Conservation (phyloP, 1,284 basidiomycete species). For the Cryptococcus jaspeensis region DNA sequence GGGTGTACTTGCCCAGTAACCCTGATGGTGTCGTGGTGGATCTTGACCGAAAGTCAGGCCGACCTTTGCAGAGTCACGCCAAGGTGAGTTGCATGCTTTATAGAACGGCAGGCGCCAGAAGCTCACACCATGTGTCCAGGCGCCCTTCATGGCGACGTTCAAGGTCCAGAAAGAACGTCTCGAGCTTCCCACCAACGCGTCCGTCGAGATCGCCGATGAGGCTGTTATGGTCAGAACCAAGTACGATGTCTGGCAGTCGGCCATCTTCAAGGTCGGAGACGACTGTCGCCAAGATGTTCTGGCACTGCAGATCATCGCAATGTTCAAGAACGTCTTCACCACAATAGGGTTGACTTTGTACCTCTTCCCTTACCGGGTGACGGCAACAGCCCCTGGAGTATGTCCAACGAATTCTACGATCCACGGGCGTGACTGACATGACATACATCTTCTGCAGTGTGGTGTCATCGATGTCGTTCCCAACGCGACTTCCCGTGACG, state of each 20-base stretch:
- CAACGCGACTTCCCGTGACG: constrained; percentile 95
- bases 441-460: constrained; percentile 59
- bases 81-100: constrained; percentile 62
- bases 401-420: constrained; percentile 45
- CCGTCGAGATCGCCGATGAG: constrained; percentile 34
- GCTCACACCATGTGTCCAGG: constrained; percentile 55
- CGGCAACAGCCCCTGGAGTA: constrained; percentile 93
- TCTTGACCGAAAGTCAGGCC: constrained; percentile 92
- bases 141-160: constrained; percentile 99
- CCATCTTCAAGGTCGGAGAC: constrained; percentile 99
- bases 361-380: constrained; percentile 94
- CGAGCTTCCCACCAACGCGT: constrained; percentile 47
- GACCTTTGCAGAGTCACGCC: constrained; percentile 94
- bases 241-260: constrained; percentile 94
- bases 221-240: constrained; percentile 59
- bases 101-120: neutral
- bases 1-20: constrained; percentile 96
- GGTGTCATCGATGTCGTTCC: constrained; percentile 99
- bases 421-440: neutral
- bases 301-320: constrained; percentile 94
- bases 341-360: constrained; percentile 84
- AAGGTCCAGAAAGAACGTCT: constrained; percentile 84
- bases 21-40: constrained; percentile 95
- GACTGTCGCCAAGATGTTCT: constrained; percentile 98
- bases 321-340: constrained; percentile 99